phyloP scores from a whole-genome alignment of 371 early-diverging fungal genomes.

The Umbelopsis sp. region DNA sequence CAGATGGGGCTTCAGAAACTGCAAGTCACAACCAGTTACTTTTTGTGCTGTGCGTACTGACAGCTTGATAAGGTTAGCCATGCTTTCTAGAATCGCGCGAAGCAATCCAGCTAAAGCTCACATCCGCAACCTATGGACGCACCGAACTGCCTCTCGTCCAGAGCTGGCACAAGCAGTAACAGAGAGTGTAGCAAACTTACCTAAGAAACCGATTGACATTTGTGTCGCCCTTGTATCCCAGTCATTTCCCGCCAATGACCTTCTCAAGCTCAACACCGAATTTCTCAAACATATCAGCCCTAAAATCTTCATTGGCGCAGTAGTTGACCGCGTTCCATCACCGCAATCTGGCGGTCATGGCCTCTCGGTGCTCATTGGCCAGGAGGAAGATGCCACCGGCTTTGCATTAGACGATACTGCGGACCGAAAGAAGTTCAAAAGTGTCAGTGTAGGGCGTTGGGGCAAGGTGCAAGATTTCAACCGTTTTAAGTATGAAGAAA shows the following conservation, averaged over 20 bases:
- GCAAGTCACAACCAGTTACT: no score
- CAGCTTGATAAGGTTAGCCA: neutral
- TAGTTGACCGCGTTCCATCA: slow-evolving; percentile 59
- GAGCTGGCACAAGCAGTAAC: neutral
- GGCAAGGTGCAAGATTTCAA: slow-evolving; percentile 47
- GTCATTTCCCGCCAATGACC: slow-evolving; percentile 37
- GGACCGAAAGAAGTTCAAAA: slow-evolving; percentile 50
- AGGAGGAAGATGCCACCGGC: slow-evolving; percentile 34
- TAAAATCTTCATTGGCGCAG: slow-evolving; percentile 39
- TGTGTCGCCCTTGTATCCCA: slow-evolving; percentile 49
- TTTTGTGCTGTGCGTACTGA: neutral
- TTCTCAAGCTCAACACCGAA: slow-evolving; percentile 20
- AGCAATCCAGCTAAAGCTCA: neutral
- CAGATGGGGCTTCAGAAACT: no score
- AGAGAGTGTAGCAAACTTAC: neutral
- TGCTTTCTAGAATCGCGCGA: neutral
- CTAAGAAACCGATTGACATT: slow-evolving; percentile 21
- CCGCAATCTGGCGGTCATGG: slow-evolving; percentile 45
- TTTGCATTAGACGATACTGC: slow-evolving; percentile 35
- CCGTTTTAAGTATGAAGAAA: slow-evolving; percentile 35
- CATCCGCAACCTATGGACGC: neutral
- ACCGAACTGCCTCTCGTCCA: neutral
- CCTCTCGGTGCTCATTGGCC: slow-evolving; percentile 41
- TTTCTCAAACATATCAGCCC: slow-evolving; percentile 26
- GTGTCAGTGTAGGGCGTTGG: slow-evolving; percentile 62